Percentiles rank a stretch among this genome's conserved stretches.
Conservation (phyloP, 306 rosid genomes). For the Glycine latifolia region DNA sequence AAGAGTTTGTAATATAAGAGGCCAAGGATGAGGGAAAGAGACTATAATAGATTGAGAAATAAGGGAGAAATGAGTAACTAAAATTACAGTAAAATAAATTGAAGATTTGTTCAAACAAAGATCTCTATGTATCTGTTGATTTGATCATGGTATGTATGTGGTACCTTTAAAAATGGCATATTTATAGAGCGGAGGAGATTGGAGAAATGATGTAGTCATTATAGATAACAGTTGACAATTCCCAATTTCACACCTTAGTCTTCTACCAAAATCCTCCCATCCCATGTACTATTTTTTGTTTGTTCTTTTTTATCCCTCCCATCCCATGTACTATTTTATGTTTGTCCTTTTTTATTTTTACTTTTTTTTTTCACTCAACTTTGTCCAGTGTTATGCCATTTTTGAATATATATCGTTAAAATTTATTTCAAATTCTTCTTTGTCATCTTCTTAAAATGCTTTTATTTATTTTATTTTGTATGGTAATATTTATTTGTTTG, state of each 20-base stretch:
- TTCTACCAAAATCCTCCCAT: background rate
- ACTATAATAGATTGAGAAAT: conserved; percentile 19
- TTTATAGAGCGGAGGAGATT: conserved; percentile 7
- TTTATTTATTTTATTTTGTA: too few relatives aligned
- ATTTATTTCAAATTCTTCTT: too few relatives aligned
- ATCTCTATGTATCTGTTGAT: conserved; percentile 12
- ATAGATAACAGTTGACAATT: conserved; percentile 40
- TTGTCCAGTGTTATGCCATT: background rate
- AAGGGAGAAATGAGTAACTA: background rate
- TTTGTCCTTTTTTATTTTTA: background rate
- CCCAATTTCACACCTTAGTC: conserved; percentile 31
- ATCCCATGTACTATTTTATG: background rate
- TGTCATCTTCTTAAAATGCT: too few relatives aligned
- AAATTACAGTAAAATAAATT: background rate
- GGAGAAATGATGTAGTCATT: background rate
- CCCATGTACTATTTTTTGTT: background rate
- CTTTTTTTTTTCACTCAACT: background rate
- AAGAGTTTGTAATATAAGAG: conserved; percentile 21
- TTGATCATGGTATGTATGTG: conserved; percentile 21
- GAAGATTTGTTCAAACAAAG: conserved; percentile 39
- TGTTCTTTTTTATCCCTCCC: background rate
- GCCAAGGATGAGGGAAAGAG: conserved; percentile 1
- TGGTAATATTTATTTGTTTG: too few relatives aligned
- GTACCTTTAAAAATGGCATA: conserved; percentile 17
- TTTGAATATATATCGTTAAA: too few relatives aligned